Evolutionary conservation across 2,329 filamentous ascomycete species (phyloP).

Genomic region (Trichoderma brevicompactum): DNA sequence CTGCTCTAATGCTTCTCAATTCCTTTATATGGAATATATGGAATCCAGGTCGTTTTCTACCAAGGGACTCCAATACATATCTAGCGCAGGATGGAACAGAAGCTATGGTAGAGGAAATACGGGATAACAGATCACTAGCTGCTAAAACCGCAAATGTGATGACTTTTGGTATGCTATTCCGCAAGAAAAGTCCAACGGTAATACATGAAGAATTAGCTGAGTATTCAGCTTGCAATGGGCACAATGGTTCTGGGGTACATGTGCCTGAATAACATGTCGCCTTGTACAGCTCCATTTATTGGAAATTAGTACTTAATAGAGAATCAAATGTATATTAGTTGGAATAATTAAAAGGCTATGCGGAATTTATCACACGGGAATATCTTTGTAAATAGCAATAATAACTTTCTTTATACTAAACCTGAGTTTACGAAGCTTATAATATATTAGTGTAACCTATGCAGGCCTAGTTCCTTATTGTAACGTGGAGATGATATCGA

Average conservation of each 20-base stretch:
- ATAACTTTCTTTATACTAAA: too few relatives aligned
- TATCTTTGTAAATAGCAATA: too few relatives aligned
- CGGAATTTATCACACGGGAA: too few relatives aligned
- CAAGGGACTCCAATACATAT: neutral
- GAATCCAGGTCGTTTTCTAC: slow-evolving; percentile 14
- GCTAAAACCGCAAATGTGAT: neutral
- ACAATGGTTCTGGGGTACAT: neutral
- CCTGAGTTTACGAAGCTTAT: too few relatives aligned
- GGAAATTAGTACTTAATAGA: too few relatives aligned
- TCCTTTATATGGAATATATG: slow-evolving; percentile 1
- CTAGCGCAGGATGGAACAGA: slow-evolving; percentile 10
- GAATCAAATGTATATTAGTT: too few relatives aligned
- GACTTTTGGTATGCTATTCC: neutral
- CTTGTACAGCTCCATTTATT: too few relatives aligned
- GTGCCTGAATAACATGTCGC: neutral
- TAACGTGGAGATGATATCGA: too few relatives aligned
- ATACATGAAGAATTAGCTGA: neutral
- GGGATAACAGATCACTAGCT: neutral
- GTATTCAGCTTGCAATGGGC: neutral
- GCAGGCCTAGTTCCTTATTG: too few relatives aligned
- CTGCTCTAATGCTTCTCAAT: slow-evolving; percentile 14
- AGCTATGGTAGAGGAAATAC: neutral
- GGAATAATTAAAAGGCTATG: too few relatives aligned
- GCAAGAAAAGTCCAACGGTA: neutral
- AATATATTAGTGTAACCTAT: too few relatives aligned